Percentiles rank a stretch among this genome's conserved stretches.
phyloP scores from a whole-genome alignment of 176 grass and related monocot species.

The Oryza coarctata region DNA sequence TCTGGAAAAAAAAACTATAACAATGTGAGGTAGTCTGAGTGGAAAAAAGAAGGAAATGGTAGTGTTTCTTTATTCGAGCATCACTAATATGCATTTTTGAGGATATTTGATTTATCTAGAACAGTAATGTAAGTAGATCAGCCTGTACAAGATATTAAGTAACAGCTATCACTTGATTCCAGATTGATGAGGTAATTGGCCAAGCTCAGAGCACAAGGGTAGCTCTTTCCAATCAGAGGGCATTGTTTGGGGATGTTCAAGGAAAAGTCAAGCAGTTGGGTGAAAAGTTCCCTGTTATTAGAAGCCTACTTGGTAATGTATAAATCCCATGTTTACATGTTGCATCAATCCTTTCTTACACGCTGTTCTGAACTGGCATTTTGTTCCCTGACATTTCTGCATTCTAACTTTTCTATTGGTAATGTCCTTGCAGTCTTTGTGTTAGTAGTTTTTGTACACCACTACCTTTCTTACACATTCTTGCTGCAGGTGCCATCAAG shows the following conservation, averaged over 20 bases:
- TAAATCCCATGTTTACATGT: not conserved
- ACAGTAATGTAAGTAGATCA: not conserved
- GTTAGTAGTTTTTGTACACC: not conserved
- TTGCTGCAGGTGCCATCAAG: constrained; percentile 76
- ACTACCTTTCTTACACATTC: not conserved
- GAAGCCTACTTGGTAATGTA: constrained; percentile 79
- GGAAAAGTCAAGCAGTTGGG: constrained; percentile 97
- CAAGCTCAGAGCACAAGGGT: constrained; percentile 84
- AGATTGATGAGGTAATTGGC: constrained; percentile 96
- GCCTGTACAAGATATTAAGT: not conserved
- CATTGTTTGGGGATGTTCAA: constrained; percentile 79
- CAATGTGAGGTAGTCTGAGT: not conserved
- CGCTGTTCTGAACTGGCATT: not conserved
- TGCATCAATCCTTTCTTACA: not conserved
- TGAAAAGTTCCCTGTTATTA: constrained; percentile 87
- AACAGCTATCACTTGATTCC: not conserved
- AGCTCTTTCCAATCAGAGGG: constrained; percentile 60
- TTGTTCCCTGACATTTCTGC: not conserved
- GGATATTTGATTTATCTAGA: not conserved
- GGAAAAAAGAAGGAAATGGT: not conserved
- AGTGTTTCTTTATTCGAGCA: not conserved
- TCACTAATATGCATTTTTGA: not conserved
- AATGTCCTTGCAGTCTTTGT: not conserved
- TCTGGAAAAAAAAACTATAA: not conserved
- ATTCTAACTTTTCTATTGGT: not conserved